Percentiles rank a stretch among this genome's conserved stretches.
Evolutionary conservation across 2,329 filamentous ascomycete genomes (phyloP).

Genomic region (Phialemonium atrogriseum): DNA sequence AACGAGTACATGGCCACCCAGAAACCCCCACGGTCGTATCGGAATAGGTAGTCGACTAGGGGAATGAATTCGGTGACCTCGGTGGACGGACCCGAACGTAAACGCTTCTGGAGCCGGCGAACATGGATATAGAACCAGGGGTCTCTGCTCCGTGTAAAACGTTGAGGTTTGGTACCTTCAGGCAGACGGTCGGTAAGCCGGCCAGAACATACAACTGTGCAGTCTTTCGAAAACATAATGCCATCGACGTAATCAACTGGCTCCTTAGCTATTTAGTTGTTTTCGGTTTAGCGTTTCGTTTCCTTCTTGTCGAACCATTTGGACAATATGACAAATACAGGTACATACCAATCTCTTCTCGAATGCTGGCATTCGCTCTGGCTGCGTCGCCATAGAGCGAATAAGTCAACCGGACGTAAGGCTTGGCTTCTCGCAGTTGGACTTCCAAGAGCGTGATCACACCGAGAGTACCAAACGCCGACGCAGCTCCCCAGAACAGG

Average conservation of each 20-base stretch:
- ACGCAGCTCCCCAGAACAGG: slow-evolving; percentile 50
- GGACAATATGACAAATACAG: not conserved
- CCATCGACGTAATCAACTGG: slow-evolving; percentile 59
- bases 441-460: slow-evolving; percentile 53
- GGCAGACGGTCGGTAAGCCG: slow-evolving; percentile 41
- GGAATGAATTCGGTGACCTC: slow-evolving; percentile 37
- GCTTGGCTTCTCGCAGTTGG: slow-evolving; percentile 42
- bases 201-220: slow-evolving; percentile 54
- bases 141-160: slow-evolving; percentile 51
- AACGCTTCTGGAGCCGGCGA: slow-evolving; percentile 27
- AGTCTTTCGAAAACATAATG: slow-evolving; percentile 50
- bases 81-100: slow-evolving; percentile 14
- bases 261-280: slow-evolving; percentile 10
- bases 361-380: slow-evolving; percentile 33
- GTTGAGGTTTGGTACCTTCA: slow-evolving; percentile 21
- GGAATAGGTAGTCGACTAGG: slow-evolving; percentile 59
- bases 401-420: slow-evolving; percentile 49
- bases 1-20: slow-evolving; percentile 59
- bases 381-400: slow-evolving; percentile 30
- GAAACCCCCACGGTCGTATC: slow-evolving; percentile 62
- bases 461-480: slow-evolving; percentile 51
- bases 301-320: slow-evolving; percentile 1
- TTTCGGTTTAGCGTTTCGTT: not conserved
- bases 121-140: slow-evolving; percentile 71
- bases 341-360: slow-evolving; percentile 16